phyloP scores from a whole-genome alignment of 805 yeast genomes.

The Saccharomycopsis javanensis region DNA sequence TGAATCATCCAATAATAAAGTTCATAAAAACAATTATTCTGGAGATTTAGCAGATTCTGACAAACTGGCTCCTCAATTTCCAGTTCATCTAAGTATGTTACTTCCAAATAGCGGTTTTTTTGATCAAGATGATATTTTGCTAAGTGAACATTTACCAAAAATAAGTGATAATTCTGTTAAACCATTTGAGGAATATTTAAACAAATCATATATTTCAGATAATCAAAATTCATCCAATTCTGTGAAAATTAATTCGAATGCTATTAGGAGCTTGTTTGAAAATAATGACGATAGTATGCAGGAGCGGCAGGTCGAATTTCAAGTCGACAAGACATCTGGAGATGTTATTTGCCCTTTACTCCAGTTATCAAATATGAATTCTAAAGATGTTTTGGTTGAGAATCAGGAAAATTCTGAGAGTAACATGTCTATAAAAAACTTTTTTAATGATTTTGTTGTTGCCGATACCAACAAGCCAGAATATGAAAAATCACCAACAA shows the following conservation, averaged over 20 bases:
- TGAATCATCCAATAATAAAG: neutral
- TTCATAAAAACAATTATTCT: neutral
- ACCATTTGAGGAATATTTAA: neutral
- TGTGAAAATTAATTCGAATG: neutral
- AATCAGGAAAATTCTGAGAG: neutral
- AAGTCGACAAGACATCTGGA: neutral
- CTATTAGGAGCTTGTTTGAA: too few relatives aligned
- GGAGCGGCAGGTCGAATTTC: neutral
- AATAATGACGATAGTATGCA: neutral
- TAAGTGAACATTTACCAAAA: neutral
- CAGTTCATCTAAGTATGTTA: neutral
- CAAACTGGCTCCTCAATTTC: neutral
- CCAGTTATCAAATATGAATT: neutral
- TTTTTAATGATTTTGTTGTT: neutral
- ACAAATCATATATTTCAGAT: neutral
- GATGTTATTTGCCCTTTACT: neutral
- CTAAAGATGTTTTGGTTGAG: neutral
- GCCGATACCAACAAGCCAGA: neutral
- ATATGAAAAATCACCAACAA: neutral
- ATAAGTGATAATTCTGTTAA: neutral
- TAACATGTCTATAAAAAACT: neutral
- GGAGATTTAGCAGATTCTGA: neutral
- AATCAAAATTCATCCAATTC: neutral
- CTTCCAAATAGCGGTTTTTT: neutral
- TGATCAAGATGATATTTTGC: neutral